Base-by-base conservation (phyloP, 495 filamentous ascomycete genomes). In the Penicillium paradoxum region DNA sequence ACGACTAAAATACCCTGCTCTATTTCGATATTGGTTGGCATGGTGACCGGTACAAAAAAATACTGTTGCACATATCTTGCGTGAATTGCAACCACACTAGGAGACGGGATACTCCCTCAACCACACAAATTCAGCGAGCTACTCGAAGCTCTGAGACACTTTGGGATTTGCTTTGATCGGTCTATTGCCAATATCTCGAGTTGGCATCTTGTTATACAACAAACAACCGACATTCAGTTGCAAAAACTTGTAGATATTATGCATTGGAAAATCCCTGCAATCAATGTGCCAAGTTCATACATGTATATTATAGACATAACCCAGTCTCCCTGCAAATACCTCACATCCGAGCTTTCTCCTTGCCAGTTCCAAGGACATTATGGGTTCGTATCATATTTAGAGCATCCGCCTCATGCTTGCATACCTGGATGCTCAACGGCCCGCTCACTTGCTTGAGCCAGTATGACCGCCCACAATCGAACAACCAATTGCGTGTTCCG, bases 391-490 rank as follows among this genome's bases (percentile, higher is more conserved):
- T 45, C n/a, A 43, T 19, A 44, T 66, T 67, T 15, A 70, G 37
- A 18, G 33, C 51, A 34, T 70, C 63, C n/a, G 57, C 60, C 52
- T 72, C 59, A 25, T 54, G 47, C 30, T 60, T 63, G 50, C 63
- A 65, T 8, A 52, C 51, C 11, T 53, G 49, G 10, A 72, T 53
- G 46, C 65, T 70, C 53, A 72, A 56, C 5, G 67, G 63, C 0
- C 69, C 69, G 3, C 65, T 59, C 0, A 69, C 50, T 29, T 67
- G 63, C 34, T 63, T 67, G 36, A 72, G 30, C 69, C 69, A 72
- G 42, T 70, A 72, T 15, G 67, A 70, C 33, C 65, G 55, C 10
- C 69, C 63, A 43, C 69, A 72, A 32, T 72, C 66, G 54, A 72
- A 72, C 11, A 67, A 4, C 69, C 69, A 72, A 33, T 72, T 66